Percentiles rank a stretch among this genome's conserved stretches.
Evolutionary conservation across 2,329 filamentous ascomycete species (phyloP).

Genomic region (Magnaporthiopsis poae): DNA sequence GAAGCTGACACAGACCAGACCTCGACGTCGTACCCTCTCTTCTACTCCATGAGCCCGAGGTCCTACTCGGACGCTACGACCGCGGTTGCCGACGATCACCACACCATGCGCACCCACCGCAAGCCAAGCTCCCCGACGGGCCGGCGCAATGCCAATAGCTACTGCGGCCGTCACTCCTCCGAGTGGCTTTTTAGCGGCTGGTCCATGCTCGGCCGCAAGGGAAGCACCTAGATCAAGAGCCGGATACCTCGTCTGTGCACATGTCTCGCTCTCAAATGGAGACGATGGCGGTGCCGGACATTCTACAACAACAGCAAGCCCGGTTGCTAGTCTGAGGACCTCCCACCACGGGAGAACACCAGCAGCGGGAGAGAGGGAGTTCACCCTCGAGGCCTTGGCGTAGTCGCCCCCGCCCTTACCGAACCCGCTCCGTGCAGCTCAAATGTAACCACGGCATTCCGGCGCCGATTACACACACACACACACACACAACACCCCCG

Average conservation of each 20-base stretch:
- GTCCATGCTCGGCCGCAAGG: constrained; percentile 8
- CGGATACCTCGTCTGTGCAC: background rate
- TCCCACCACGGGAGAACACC: background rate
- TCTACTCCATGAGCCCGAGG: background rate
- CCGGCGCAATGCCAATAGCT: constrained; percentile 18
- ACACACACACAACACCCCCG: background rate
- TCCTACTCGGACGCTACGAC: background rate
- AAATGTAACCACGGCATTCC: background rate
- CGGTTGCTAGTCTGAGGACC: background rate
- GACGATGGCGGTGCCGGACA: background rate
- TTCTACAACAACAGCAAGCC: background rate
- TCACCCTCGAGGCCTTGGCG: background rate
- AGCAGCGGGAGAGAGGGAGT: background rate
- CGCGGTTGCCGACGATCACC: background rate
- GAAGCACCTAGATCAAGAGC: background rate
- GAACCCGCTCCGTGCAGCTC: background rate
- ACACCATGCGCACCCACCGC: background rate
- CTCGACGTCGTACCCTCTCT: background rate
- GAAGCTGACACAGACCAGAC: background rate
- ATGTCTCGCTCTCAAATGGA: background rate
- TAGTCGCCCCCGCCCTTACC: background rate
- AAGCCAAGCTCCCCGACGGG: constrained; percentile 8
- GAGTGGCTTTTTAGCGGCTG: constrained; percentile 19
- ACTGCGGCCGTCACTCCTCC: constrained; percentile 17
- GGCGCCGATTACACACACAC: background rate